Evolutionary conservation across 1,284 basidiomycete genomes (phyloP), one percentile per base, ranked within the genome.

Genomic region (Fomitiporia mediterranea): DNA sequence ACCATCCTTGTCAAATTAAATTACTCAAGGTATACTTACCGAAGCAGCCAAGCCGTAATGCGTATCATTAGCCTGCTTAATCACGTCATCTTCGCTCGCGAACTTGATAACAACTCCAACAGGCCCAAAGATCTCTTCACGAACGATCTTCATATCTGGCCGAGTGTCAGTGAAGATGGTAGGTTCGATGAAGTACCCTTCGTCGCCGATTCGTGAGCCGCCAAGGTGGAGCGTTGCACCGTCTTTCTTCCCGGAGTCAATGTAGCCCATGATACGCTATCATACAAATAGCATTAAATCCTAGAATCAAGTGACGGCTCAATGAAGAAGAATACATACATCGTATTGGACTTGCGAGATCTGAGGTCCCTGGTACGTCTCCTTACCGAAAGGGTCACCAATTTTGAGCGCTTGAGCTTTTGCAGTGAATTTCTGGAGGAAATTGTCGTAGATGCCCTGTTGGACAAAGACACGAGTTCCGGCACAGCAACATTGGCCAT

Each of bases 111-210:
- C 72, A 30, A 86, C 86, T 56, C 81, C 81, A 49, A 91, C 87
- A 43, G 93, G 93, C 4, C 91, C 93, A 66, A 94, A 94, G 67
- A 95, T 94, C 73, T 97, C 94, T 73, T 97, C 94, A 66, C 80
- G 73, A 59, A 91, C 86, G 67, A 98, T 96, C 73, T 82, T 86
- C 89, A 94, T 93, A 60, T 87, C 78, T 32, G 84, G 78, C 49
- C 76, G 80, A 38, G 83, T 82, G 67, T 94, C 77, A 39, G 86
- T 86, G 79, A 96, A 96, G 70, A 96, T 83, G 34, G 93, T 96
- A n/a, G 88, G 90, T 64, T 80, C 64, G 70, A 91, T 82, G 70
- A 82, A 91, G 77, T 80, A 90, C 1, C 88, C 88, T 66, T 90
- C 82, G 7, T 72, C 73, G 40, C 92, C 89, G 66, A 83, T 72